Evolutionary conservation across 805 yeast species (phyloP), one percentile per base, ranked within the genome.

Genomic region (Yarrowia sp.): DNA sequence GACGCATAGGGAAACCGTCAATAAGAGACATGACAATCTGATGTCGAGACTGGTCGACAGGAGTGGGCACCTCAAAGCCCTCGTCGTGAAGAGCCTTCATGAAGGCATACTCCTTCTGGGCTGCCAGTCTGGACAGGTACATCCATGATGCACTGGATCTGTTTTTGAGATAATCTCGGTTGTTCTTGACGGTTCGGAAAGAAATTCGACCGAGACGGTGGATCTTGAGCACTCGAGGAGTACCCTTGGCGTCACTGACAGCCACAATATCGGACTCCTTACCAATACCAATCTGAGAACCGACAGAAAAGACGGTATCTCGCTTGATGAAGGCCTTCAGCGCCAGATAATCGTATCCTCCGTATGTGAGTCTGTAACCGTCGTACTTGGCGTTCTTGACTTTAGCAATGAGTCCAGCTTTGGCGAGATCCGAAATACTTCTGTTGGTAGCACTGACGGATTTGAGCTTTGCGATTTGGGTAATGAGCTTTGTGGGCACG

Each of bases 191-290:
- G 0, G 96, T 89, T 69, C 88, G 84, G 78, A 95, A 95, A 5
- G 98, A 92, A 1, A 93, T 89, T 74, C 99, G 85, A 38, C 99
- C 99, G 66, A 95, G 80, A 69, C 99, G 83, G 76, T 92, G 98
- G 42, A 95, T 88, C 75, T 95, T 95, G 73, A 95, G 77, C 15
- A 92, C 97, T 70, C 84, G 83, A 8, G 38, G 31, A 15, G 36
- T 38, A 7, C 57, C 57, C 47, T 45, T 48, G 31, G 81, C 78
- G 71, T 88, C 92, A 65, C 87, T 86, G 0, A 89, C 92, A 11
- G 92, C 83, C 75, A 88, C 91, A 71, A 95, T 92, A 78, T 95
- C 99, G 2, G 98, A 92, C 76, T 95, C 99, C 74, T 95, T 95
- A 14, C 65, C 65, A 28, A 61, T 48, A 47, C 65, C 65, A 48